Evolutionary conservation across 2,329 filamentous ascomycete genomes (phyloP).

Genomic region (Xylariaceae sp.): DNA sequence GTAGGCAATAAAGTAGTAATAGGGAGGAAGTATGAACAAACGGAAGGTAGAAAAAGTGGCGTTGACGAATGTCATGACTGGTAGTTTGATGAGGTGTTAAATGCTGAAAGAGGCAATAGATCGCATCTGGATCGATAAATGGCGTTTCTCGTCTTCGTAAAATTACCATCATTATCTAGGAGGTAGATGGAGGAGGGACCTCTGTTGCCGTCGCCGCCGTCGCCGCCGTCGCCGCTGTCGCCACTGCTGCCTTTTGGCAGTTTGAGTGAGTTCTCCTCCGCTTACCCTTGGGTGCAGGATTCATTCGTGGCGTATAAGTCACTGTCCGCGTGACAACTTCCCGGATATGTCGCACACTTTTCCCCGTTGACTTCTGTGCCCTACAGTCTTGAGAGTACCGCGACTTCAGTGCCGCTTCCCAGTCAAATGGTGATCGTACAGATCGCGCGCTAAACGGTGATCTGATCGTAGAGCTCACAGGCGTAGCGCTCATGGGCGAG

Average conservation of each 20-base stretch:
- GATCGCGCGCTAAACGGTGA: slow-evolving; percentile 77
- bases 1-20: slow-evolving; percentile 1
- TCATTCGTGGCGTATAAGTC: slow-evolving; percentile 86
- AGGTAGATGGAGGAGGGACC: slow-evolving; percentile 28
- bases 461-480: slow-evolving; percentile 66
- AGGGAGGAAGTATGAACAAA: slow-evolving; percentile 39
- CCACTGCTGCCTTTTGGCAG: slow-evolving; percentile 36
- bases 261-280: slow-evolving; percentile 68
- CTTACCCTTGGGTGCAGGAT: slow-evolving; percentile 89
- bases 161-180: slow-evolving; percentile 21
- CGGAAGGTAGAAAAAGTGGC: slow-evolving; percentile 26
- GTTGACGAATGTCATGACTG: slow-evolving; percentile 3
- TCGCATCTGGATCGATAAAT: slow-evolving; percentile 12
- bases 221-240: slow-evolving; percentile 22
- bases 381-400: slow-evolving; percentile 65
- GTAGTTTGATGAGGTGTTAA: not conserved
- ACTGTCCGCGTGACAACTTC: slow-evolving; percentile 95
- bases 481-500: slow-evolving; percentile 74
- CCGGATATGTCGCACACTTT: slow-evolving; percentile 73
- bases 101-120: not conserved
- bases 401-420: slow-evolving; percentile 73
- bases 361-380: slow-evolving; percentile 61
- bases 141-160: not conserved
- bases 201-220: slow-evolving; percentile 6
- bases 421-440: slow-evolving; percentile 75